Base-by-base conservation (phyloP, 106 monocot species). In the Platanthera zijinensis region DNA sequence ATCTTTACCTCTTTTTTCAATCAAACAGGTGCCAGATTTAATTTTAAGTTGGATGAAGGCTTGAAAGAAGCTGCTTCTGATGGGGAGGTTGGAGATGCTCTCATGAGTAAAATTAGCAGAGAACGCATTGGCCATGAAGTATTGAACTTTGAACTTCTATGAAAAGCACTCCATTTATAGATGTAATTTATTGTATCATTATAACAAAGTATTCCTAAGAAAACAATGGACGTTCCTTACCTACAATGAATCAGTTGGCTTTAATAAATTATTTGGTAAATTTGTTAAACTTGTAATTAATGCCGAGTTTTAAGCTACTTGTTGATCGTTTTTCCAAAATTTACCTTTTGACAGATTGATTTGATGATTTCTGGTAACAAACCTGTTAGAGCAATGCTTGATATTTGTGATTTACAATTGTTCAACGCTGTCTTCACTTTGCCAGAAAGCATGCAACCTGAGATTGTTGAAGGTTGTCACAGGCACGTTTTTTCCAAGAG, bases 61-160 rank as follows among this genome's bases (percentile, higher is more conserved):
- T 76, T 99, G 25, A 88, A 94, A 59, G 56, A 77, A 52, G 94
- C 94, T 80, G 99, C 92, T 72, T 86, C 90, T 48, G 86, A 94
- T 81, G 89, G 84, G 52, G 89, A 94, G 69, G 99, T 99, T 67
- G 92, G 79, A 79, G 72, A 83, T 79, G 91, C 94, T 50, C 83
- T 99, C 71, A 82, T 78, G 18, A 78, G 81, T 76, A 99, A 99
- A 87, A 94, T 99, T 49, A 99, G 99, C 80, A 86, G 92, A 86
- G 99, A 99, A 79, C 94, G 99, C 2, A 86, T 99, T 76, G 99
- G 99, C 57, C 99, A 94, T 84, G 99, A 99, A 78, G 94, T 94
- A 87, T 78, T 72, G 51, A 46, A 10, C 17, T 30, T 12, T 66
- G 30, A 12, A 18, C 66, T 32, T 66, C 11, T 32, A 66, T 66